Base-by-base conservation (phyloP, 768 basidiomycete genomes). In the Pilatotrama ljubarskyi region DNA sequence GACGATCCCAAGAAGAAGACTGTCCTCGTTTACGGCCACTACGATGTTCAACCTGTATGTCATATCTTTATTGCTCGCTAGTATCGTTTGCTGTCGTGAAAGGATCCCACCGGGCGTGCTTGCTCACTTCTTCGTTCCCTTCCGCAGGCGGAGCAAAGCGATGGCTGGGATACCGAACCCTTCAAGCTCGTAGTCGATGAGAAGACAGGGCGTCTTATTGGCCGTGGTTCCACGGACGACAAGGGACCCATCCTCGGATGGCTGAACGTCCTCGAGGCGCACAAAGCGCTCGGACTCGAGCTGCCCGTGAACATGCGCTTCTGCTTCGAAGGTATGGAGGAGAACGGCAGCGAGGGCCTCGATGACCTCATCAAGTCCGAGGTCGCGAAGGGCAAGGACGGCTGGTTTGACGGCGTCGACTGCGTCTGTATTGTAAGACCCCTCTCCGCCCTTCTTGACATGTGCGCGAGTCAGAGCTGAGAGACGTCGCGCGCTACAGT, bases 311-410 rank as follows among this genome's bases (percentile, higher is more conserved):
- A 98, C 72, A 75, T 98, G 55, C 84, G 85, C 64, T 87, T 91
- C 78, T 93, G 91, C 78, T 95, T 98, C 67, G 96, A 98, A 72
- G 95, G 91, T 5, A 98, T 97, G 95, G 96, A 98, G 72, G 96
- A 98, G 78, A 89, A 82, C 63, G 95, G 95, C 6, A 92, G 90
- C 38, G 91, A 92, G 65, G 93, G 94, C 1, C 81, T 98, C 10
- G 95, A 97, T 66, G 90, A 91, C 32, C 83, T 96, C 43, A 91
- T 98, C 62, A 74, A 80, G 59, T 77, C 78, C 49, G 95, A 97
- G 78, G 84, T 85, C 6, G 76, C 82, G 43, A 80, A 82, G 44
- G 88, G 87, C 41, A 75, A 76, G 62, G 75, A 78, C 47, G 82
- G 84, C 22, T 97, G 87, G 82, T 95, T 97, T 74, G 81, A 87